These are phyloP conservation scores for Metschnikowia bowlesiae DNA, from an alignment of 805 yeast species.

Conservation along the genomic window DNA sequence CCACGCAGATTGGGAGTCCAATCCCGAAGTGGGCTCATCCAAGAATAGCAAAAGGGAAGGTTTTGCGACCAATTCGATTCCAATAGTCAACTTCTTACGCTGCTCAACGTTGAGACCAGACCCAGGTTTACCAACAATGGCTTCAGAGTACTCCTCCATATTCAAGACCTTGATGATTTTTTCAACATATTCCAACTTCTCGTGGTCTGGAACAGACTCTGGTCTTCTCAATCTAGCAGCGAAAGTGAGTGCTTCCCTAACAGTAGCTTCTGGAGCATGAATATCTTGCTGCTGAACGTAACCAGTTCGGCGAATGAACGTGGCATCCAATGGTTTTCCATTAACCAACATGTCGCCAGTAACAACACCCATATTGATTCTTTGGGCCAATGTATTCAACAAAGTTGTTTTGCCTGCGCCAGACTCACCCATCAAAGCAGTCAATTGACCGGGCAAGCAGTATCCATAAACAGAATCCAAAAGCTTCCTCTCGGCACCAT, in stretches of 20 bases:
- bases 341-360: slow-evolving; percentile 58
- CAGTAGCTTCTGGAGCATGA: slow-evolving; percentile 48
- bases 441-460: slow-evolving; percentile 48
- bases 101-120: slow-evolving; percentile 53
- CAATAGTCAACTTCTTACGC: slow-evolving; percentile 50
- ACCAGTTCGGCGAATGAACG: slow-evolving; percentile 54
- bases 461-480: slow-evolving; percentile 30
- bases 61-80: slow-evolving; percentile 52
- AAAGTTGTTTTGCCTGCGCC: slow-evolving; percentile 62
- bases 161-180: slow-evolving; percentile 46
- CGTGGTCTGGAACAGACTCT: slow-evolving; percentile 33
- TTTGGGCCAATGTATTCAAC: slow-evolving; percentile 49
- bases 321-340: slow-evolving; percentile 44
- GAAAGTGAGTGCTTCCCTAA: slow-evolving; percentile 49
- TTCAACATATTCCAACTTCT: slow-evolving; percentile 50
- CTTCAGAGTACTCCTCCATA: slow-evolving; percentile 52
- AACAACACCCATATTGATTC: slow-evolving; percentile 53
- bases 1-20: slow-evolving; percentile 46
- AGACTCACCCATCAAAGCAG: slow-evolving; percentile 62
- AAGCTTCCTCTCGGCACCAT: slow-evolving; percentile 34
- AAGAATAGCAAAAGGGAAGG: slow-evolving; percentile 50
- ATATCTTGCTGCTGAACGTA: slow-evolving; percentile 60
- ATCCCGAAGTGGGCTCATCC: slow-evolving; percentile 43
- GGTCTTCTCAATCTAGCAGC: slow-evolving; percentile 50
- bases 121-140: slow-evolving; percentile 45